Evolutionary conservation across 2,329 filamentous ascomycete species (phyloP).

Genomic region (Aspergillus uvarum): DNA sequence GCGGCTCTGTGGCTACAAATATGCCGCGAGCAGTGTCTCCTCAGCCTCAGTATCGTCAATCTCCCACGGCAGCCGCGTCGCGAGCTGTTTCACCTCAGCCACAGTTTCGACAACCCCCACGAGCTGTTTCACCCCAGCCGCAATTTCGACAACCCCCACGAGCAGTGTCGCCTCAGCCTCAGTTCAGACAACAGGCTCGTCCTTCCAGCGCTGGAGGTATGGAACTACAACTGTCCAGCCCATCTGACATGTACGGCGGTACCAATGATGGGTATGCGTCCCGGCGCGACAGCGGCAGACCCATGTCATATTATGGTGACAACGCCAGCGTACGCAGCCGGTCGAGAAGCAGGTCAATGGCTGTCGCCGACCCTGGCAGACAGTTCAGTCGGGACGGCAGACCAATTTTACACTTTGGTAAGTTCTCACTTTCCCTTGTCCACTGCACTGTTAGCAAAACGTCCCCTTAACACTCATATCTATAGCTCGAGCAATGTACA

Average conservation of each 20-base stretch:
- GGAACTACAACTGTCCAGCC: slow-evolving; percentile 66
- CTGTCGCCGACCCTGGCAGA: slow-evolving; percentile 65
- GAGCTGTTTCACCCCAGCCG: slow-evolving; percentile 18
- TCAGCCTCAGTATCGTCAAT: slow-evolving; percentile 10
- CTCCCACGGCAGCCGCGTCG: slow-evolving; percentile 5
- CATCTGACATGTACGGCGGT: slow-evolving; percentile 58
- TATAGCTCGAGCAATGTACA: slow-evolving; percentile 85
- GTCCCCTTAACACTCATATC: slow-evolving; percentile 19
- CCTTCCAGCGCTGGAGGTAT: slow-evolving; percentile 56
- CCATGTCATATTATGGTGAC: slow-evolving; percentile 53
- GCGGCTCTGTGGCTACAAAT: slow-evolving; percentile 34
- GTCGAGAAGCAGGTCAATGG: slow-evolving; percentile 78
- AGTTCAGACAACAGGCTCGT: slow-evolving; percentile 51
- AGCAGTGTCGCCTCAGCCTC: slow-evolving; percentile 51
- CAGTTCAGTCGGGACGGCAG: slow-evolving; percentile 84
- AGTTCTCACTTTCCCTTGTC: slow-evolving; percentile 45
- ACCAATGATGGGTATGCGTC: slow-evolving; percentile 35
- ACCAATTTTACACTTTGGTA: slow-evolving; percentile 90
- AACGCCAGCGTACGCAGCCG: slow-evolving; percentile 51
- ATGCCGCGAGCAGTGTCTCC: slow-evolving; percentile 13
- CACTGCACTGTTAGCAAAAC: neutral
- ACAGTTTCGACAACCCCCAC: slow-evolving; percentile 28
- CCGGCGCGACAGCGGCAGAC: slow-evolving; percentile 43
- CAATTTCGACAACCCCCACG: slow-evolving; percentile 29
- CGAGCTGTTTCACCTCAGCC: slow-evolving; percentile 13